Base-by-base conservation (phyloP, 805 yeast species). In the Saccharomycopsis babjevae region DNA sequence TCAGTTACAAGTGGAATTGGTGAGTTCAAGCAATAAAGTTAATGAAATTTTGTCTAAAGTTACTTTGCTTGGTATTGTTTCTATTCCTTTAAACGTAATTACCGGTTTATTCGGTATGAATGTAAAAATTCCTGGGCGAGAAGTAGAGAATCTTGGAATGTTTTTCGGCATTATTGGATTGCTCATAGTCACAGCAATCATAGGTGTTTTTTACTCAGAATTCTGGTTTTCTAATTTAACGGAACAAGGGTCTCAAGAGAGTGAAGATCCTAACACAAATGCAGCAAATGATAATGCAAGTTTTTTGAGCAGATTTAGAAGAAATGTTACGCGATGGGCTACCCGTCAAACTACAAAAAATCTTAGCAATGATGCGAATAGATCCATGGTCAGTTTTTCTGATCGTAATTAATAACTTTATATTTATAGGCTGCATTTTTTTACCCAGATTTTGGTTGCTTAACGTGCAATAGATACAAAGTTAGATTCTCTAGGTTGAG, bases 81-180 rank as follows among this genome's bases (percentile, higher is more conserved):
- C 92, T 36, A 87, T 93, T 64, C 98, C 98, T 16, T 79, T 93
- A 78, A 93, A 93, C 71, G 76, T 93, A 61, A 80, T 93, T 54
- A 90, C 97, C 1, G 97, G 97, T 71, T 70, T 92, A 65, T 93
- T 93, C 73, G 97, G 97, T 68, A 93, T 93, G 99, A 93, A 93
- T 72, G 98, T 93, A 18, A 73, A 67, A 13, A 88, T 93, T 34
- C 97, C 97, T 0, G 97, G 97, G 32, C 73, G 80, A 62, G 75
- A 67, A 15, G 77, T 66, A 1, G 67, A 64, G 1, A 74, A 73
- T 54, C 72, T 79, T 46, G 81, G 76, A 1, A 87, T 94, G 89
- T 89, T 82, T 70, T 83, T 82, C 70, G 88, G 89, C 50, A 83
- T 86, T 62, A 68, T 85, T 6, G 88, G 84, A 10, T 74, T 80